phyloP scores from a whole-genome alignment of 345 rosid genomes.

The Excoecaria agallocha region DNA sequence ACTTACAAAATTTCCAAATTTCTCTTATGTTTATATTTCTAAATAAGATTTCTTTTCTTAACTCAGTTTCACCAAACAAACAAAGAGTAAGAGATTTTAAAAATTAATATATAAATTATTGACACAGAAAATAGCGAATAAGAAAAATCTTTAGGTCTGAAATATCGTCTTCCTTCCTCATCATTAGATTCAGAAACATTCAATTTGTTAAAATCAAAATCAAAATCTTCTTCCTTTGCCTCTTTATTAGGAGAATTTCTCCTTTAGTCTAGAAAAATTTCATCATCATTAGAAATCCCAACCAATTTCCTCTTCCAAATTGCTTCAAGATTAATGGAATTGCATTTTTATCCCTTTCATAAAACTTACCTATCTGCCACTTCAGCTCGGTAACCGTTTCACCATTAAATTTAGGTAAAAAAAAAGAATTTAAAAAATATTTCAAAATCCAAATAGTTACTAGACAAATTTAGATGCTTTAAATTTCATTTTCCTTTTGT shows the following conservation, averaged over 20 bases:
- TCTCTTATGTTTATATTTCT: no score
- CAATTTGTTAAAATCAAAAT: conserved; percentile 7
- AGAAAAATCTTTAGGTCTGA: not conserved
- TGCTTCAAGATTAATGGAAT: conserved; percentile 59
- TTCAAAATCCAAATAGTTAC: not conserved
- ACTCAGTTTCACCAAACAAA: no score
- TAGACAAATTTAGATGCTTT: not conserved
- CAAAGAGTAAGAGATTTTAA: no score
- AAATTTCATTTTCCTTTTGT: not conserved
- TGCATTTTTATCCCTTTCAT: conserved; percentile 56
- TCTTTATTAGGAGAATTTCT: conserved; percentile 14
- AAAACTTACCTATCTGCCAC: conserved; percentile 40
- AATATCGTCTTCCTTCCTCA: conserved; percentile 1
- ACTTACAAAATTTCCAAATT: no score
- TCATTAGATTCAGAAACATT: not conserved
- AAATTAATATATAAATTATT: not conserved
- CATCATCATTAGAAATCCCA: conserved; percentile 53
- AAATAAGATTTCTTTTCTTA: no score
- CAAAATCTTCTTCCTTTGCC: conserved; percentile 10
- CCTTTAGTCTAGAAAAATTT: conserved; percentile 40
- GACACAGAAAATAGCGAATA: not conserved
- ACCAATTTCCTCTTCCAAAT: conserved; percentile 61
- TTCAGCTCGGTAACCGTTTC: conserved; percentile 48
- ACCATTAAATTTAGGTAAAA: not conserved
- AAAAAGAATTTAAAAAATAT: not conserved